Evolutionary conservation across 768 basidiomycete genomes (phyloP), one percentile per base, ranked within the genome.

Genomic region (Psilocybe tampanensis): DNA sequence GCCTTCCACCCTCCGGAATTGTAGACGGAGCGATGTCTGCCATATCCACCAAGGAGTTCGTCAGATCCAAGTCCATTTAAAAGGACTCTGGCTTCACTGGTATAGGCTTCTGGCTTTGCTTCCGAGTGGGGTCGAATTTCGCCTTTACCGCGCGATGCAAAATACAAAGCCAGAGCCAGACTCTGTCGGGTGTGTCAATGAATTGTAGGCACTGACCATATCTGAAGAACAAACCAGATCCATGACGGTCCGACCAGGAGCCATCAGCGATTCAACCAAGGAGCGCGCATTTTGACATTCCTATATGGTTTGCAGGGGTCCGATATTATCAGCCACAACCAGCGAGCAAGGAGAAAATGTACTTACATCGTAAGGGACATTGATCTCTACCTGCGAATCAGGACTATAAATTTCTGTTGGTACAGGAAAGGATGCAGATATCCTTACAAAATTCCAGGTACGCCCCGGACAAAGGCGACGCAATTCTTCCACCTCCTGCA

Each of bases 51-150:
- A 4, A 99, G 78, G 39, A 98, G 79, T 68, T 99, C 97, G 67
- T 99, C 97, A 1, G 97, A 92, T 0, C 97, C 97, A 7, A 99
- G 76, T 1, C 97, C 97, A 60, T 86, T 95, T 22, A 99, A 74
- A 8, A 98, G 75, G 0, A 98, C 94, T 43, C 85, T 82, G 0
- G 97, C 94, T 8, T 78, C 70, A 60, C 90, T 95, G 0, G 73
- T 79, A 71, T 97, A 96, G 7, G 77, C 73, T 18, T 64, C 64
- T 2, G 80, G 70, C 3, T 75, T 67, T 1, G 72, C 69, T n/a
- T 68, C 72, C 1, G 67, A 59, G 12, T 66, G 48, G 11, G 62
- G 63, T 29, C 80, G 78, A 0, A 91, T 65, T 47, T 79, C 74
- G 1, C 97, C 96, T 32, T 73, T 65, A 0, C 92, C 95, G 43